These are phyloP conservation scores for Pinus taeda DNA, from an alignment of 75 land plant genomes.

Conservation along the genomic window DNA sequence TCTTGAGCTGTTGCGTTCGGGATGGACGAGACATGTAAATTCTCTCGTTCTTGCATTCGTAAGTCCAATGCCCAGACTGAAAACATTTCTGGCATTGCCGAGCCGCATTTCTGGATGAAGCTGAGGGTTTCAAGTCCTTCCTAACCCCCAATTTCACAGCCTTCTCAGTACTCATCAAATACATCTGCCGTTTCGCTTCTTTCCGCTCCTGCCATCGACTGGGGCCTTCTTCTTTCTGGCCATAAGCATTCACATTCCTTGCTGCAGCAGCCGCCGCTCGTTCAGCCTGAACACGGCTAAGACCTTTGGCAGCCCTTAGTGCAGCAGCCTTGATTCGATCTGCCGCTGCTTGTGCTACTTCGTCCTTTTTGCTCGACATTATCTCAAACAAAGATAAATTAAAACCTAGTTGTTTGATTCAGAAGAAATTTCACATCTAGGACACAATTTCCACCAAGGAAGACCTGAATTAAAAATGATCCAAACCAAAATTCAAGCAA, in stretches of 20 bases:
- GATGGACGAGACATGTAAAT: slow-evolving; percentile 86
- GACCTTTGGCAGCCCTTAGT: slow-evolving; percentile 76
- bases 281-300: slow-evolving; percentile 84
- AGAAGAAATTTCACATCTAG: too few relatives aligned
- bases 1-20: slow-evolving; percentile 72
- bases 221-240: slow-evolving; percentile 94
- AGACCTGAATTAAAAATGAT: too few relatives aligned
- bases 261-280: slow-evolving; percentile 77
- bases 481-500: too few relatives aligned
- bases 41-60: slow-evolving; percentile 87
- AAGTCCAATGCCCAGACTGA: slow-evolving; percentile 88
- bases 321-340: slow-evolving; percentile 84
- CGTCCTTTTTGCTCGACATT: neutral
- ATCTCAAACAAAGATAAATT: too few relatives aligned
- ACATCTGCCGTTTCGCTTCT: slow-evolving; percentile 96
- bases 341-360: slow-evolving; percentile 69
- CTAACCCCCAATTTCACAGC: slow-evolving; percentile 78
- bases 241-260: slow-evolving; percentile 91
- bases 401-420: too few relatives aligned
- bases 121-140: slow-evolving; percentile 46
- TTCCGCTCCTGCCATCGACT: slow-evolving; percentile 94
- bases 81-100: slow-evolving; percentile 86
- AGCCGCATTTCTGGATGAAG: slow-evolving; percentile 29
- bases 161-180: slow-evolving; percentile 92
- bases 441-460: too few relatives aligned